Base-by-base conservation (phyloP, 106 monocot species). In the Dioscorea alata region DNA sequence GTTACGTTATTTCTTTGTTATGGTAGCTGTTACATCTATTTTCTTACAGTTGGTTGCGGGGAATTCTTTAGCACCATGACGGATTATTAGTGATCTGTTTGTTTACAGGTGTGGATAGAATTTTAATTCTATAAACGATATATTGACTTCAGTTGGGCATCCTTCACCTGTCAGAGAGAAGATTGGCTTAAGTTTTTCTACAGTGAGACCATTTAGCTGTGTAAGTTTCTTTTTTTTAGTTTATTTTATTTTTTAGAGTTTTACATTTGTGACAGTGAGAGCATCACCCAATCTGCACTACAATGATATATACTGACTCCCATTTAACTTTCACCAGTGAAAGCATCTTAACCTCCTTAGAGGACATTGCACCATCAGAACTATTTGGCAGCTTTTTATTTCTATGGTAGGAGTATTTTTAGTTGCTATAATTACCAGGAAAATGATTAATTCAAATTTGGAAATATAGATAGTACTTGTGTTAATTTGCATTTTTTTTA, bases 301-400 rank as follows among this genome's bases (percentile, higher is more conserved):
- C 6, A 42, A 42, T 42, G 9, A 42, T 42, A 10, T 42, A 42
- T 42, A 3, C 10, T 42, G 42, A 42, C 42, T 42, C 42, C 10
- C 42, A 6, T 42, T 42, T 42, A 42, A 42, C 42, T 10, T 42
- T 42, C 42, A 42, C 42, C 51, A 94, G 94, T 67, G 94, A 94
- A 66, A 67, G 81, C 75, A 94, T 90, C 61, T 81, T 94, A 62
- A 72, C 58, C 32, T 58, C 80, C 42, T 76, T 90, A 66, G 90
- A 88, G 69, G 83, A 85, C 42, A 88, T 94, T 18, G 49, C 65
- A 69, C 94, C 94, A 70, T 80, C 78, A 48, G 81, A 87, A 60
- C 85, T 94, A 2, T 83, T 94, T 81, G 90, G 70, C 90, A 94
- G 79, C 82, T 90, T 51, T 84, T 90, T 69, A 34, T 70, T 28